phyloP scores from a whole-genome alignment of 2,329 filamentous ascomycete species.

The Colletotrichum truncatum region DNA sequence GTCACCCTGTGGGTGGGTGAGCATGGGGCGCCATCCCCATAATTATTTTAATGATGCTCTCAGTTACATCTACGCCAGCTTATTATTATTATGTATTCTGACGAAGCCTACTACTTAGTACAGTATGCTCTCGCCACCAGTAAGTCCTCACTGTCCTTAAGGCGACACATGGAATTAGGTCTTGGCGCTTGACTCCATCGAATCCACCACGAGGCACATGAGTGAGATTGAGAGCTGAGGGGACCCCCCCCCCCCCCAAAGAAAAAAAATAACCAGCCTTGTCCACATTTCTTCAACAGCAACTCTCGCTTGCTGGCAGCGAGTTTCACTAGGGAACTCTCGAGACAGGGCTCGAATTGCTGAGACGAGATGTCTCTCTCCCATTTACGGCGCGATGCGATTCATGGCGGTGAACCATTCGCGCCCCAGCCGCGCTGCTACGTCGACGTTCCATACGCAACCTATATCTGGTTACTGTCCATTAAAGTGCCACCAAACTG shows the following conservation, averaged over 20 bases:
- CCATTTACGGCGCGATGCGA: background rate
- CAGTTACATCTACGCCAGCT: conserved; percentile 4
- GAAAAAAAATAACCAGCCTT: no score
- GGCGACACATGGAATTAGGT: background rate
- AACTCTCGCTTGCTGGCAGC: conserved; percentile 7
- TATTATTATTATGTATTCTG: background rate
- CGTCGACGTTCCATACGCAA: background rate
- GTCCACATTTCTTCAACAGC: conserved; percentile 17
- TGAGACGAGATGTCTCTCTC: background rate
- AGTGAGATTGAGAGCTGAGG: no score
- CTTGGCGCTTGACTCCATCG: conserved; percentile 2
- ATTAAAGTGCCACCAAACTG: background rate
- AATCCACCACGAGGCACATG: conserved; percentile 5
- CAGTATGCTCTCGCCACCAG: background rate
- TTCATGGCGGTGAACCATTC: conserved; percentile 2
- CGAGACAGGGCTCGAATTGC: background rate
- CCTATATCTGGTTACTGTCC: background rate
- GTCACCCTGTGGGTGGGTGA: conserved; percentile 1
- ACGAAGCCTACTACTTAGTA: conserved; percentile 15
- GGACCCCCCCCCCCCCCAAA: no score
- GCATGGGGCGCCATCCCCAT: conserved; percentile 14
- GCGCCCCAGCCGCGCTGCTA: background rate
- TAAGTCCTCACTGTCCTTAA: background rate
- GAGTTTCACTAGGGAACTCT: conserved; percentile 8
- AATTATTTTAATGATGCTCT: background rate